Evolutionary conservation across 306 rosid genomes (phyloP), one percentile per base, ranked within the genome.

Genomic region (Acacia melanoxylon): DNA sequence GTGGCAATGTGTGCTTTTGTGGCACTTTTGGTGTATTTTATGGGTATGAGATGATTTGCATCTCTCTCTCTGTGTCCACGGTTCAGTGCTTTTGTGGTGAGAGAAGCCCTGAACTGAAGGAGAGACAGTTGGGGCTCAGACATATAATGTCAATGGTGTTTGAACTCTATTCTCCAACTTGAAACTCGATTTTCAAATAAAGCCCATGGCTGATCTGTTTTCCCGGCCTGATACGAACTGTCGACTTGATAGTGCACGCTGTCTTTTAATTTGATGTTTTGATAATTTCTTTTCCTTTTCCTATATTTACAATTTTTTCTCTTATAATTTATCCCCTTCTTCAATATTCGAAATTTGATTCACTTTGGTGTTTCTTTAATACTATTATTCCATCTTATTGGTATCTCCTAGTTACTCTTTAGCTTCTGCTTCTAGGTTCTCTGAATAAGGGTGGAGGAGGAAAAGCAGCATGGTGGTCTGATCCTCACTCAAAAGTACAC

Each of bases 381-480:
- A 42, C 22, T 37, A 65, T 29, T 68, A 3, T 80, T 75, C 68
- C 79, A 2, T 76, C 56, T 69, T 70, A 54, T 51, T 75, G n/a
- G 35, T 74, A 41, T 81, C 29, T 81, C 56, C 52, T 59, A 42
- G 72, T 88, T 44, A 79, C 76, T 16, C 58, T 84, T 70, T 52
- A 65, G 68, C 51, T 11, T 87, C 37, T 83, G 67, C 82, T 83
- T 84, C 71, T 86, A 91, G 98, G 91, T 93, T 81, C 82, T 49
- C 15, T 24, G 33, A 85, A 77, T 62, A 62, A 51, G 35, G 68
- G 79, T 59, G 45, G 74, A 77, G 88, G 75, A 80, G 77, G 71
- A 74, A 84, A 37, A 25, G 13, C 10, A 15, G 78, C 81, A 37
- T 61, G 54, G 70, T 85, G 77, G 86, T 41, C 82, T 20, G 88